Evolutionary conservation across 2,329 filamentous ascomycete species (phyloP), one percentile per base, ranked within the genome.

Genomic region (Exophiala calicioides): DNA sequence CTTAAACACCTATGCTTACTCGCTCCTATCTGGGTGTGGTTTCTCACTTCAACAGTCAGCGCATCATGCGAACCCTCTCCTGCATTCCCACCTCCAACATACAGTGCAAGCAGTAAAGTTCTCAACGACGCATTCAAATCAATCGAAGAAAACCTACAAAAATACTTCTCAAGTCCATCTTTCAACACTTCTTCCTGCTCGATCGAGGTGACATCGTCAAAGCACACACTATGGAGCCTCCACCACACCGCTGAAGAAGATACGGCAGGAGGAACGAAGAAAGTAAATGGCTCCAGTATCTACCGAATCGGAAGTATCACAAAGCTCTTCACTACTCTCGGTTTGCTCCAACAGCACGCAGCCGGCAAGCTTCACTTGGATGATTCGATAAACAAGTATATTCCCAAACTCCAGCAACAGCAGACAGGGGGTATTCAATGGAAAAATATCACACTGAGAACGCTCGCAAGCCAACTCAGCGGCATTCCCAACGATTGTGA

Each of bases 231-330:
- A 5, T 56, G 50, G 40, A 35, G 47, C 10, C 31, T 35, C 7
- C 52, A 56, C 30, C 57, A 58, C 21, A 59, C 57, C 1, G 57
- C 57, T 9, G 40, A 46, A 16, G 52, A 52, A 13, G 42, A 56
- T 41, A 9, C 30, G 5, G 40, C 37, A 13, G 40, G 50, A 15
- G 57, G 57, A 5, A 54, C 56, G 5, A 42, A 52, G n/a, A 5
- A 36, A 19, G 44, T 59, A 24, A 36, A 50, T 24, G 58, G 58
- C 2, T 47, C 49, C 21, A 56, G 56, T 20, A 38, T 35, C 2
- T 62, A 61, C 49, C 56, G 60, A 15, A 59, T 62, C 13, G 60
- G 58, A 5, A 61, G 58, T 43, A 60, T 60, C 29, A 60, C 59
- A 16, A 62, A 61, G 48, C 31, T 56, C 2, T 61, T 63, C 36